Conservation (phyloP, 495 filamentous ascomycete genomes). For the Halenospora varia region DNA sequence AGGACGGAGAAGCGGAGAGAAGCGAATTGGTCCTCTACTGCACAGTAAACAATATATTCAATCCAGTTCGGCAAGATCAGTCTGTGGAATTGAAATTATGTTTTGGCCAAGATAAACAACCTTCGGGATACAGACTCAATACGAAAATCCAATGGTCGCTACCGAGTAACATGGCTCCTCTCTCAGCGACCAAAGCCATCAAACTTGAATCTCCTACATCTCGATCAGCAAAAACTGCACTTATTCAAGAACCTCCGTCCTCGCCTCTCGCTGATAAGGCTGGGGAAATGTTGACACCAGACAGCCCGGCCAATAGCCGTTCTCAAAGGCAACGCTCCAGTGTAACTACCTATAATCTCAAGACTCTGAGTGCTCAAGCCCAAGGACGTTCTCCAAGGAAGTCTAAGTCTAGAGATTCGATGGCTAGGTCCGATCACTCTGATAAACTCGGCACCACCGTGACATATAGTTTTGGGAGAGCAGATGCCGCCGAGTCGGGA, state of each 20-base stretch:
- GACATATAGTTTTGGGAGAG: conserved; percentile 16
- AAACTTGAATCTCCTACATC: neutral
- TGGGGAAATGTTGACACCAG: conserved; percentile 5
- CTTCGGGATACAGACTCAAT: conserved; percentile 7
- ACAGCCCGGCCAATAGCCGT: conserved; percentile 16
- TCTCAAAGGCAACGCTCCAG: conserved; percentile 27
- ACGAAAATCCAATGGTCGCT: conserved; percentile 12
- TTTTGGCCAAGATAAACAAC: neutral
- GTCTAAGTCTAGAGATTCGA: conserved; percentile 34
- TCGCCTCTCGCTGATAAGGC: neutral
- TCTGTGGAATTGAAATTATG: neutral
- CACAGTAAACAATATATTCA: conserved; percentile 1
- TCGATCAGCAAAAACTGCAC: neutral
- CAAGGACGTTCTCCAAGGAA: conserved; percentile 40
- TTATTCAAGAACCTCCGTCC: neutral
- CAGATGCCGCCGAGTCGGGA: conserved; percentile 4
- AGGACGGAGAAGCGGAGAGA: neutral
- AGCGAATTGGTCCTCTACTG: conserved; percentile 10
- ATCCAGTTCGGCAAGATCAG: conserved; percentile 5
- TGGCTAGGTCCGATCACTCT: conserved; percentile 23
- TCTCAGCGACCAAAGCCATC: neutral
- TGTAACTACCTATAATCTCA: conserved; percentile 49
- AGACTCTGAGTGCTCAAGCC: conserved; percentile 41
- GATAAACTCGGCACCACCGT: conserved; percentile 12
- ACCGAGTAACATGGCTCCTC: conserved; percentile 2